Evolutionary conservation across 179 eudicot species (phyloP).

Genomic region (Silene noctiflora): DNA sequence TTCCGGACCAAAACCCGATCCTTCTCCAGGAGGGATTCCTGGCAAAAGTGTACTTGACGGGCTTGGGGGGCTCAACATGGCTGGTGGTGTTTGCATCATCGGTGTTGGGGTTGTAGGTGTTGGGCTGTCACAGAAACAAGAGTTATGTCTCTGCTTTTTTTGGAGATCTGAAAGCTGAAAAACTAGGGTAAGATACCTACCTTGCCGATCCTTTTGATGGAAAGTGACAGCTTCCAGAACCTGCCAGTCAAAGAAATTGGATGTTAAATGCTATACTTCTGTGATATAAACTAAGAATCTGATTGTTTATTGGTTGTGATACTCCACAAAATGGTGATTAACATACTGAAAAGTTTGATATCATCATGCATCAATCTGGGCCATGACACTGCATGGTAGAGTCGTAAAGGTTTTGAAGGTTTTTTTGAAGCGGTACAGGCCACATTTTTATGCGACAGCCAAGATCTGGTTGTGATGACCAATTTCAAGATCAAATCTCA

Average conservation of each 20-base stretch:
- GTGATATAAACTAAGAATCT: not conserved
- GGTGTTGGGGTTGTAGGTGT: conserved; percentile 37
- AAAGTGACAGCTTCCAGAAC: conserved; percentile 64
- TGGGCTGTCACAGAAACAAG: conserved; percentile 30
- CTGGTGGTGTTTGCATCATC: conserved; percentile 29
- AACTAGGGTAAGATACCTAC: conserved; percentile 23
- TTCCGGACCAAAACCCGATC: conserved; percentile 42
- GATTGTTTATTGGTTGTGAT: not conserved
- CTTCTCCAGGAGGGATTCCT: conserved; percentile 33
- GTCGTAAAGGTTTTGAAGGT: not conserved
- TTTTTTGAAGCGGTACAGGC: not conserved
- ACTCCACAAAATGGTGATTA: not conserved
- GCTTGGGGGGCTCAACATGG: conserved; percentile 45
- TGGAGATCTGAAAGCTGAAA: conserved; percentile 6
- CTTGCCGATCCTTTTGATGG: conserved; percentile 40
- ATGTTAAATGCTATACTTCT: not conserved
- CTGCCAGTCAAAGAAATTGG: conserved; percentile 36
- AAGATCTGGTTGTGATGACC: not conserved
- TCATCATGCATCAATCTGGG: no score
- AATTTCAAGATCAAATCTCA: not conserved
- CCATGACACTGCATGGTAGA: no score
- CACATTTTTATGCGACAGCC: not conserved
- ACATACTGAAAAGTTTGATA: no score
- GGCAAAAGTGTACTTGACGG: conserved; percentile 38
- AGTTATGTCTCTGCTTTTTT: conserved; percentile 3